Percentiles rank a stretch among this genome's conserved stretches.
Conservation (phyloP, 345 rosid species). For the Odontarrhena argentea region DNA sequence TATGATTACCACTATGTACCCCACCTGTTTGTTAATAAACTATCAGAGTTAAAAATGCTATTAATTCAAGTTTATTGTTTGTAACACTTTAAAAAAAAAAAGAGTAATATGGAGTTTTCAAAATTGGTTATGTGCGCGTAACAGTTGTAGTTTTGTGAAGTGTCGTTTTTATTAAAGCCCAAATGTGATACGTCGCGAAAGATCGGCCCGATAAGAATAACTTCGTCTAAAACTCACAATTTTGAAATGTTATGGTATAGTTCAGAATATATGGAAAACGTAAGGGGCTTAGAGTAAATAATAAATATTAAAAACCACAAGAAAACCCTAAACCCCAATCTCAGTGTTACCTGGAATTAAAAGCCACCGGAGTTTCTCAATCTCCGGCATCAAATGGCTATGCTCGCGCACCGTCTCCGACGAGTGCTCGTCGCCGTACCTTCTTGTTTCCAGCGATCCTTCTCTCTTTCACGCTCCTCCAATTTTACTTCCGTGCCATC, state of each 20-base stretch:
- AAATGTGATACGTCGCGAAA: background rate
- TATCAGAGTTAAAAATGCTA: no score
- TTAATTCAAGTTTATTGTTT: no score
- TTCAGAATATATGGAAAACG: background rate
- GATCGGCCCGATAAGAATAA: slow-evolving; percentile 1
- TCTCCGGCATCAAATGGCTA: slow-evolving; percentile 45
- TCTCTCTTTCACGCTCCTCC: slow-evolving; percentile 23
- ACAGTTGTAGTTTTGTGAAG: no score
- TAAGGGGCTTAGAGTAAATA: slow-evolving; percentile 9
- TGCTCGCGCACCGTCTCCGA: slow-evolving; percentile 52
- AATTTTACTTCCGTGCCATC: background rate
- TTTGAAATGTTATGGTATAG: fast-evolving
- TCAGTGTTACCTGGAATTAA: background rate
- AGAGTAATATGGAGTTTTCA: no score
- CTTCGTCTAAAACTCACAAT: background rate
- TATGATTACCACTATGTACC: no score
- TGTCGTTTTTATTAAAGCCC: background rate
- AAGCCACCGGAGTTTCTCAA: background rate
- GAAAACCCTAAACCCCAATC: slow-evolving; percentile 25
- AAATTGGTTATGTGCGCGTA: no score
- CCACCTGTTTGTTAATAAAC: no score
- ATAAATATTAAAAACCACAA: background rate
- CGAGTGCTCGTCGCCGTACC: slow-evolving; percentile 46
- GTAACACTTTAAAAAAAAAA: no score
- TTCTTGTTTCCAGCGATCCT: slow-evolving; percentile 37